Evolutionary conservation across 352 stramenopile genomes (phyloP).

Genomic region (Phytopythium boreale): DNA sequence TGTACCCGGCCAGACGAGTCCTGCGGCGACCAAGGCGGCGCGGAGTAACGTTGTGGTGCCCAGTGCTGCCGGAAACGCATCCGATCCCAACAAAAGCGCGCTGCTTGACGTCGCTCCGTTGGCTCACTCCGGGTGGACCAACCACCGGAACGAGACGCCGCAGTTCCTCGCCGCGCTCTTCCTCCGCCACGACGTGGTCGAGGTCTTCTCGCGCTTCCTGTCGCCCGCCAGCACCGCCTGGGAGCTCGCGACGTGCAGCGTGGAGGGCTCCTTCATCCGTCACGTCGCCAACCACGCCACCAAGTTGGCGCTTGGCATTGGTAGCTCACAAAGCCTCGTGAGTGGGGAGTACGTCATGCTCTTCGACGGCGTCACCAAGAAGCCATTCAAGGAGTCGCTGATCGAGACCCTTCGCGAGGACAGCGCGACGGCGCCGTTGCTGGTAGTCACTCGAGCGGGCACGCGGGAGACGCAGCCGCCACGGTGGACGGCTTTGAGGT

Average conservation of each 20-base stretch:
- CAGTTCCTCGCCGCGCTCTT: constrained; percentile 62
- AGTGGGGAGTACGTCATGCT: constrained; percentile 67
- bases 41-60: constrained; percentile 14
- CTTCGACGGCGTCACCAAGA: constrained; percentile 55
- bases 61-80: not conserved
- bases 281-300: constrained; percentile 47
- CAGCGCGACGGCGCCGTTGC: constrained; percentile 47
- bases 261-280: constrained; percentile 68
- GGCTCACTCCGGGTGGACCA: constrained; percentile 49
- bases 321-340: constrained; percentile 18
- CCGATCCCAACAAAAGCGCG: not conserved
- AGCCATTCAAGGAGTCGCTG: constrained; percentile 69
- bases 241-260: constrained; percentile 61
- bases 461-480: constrained; percentile 13
- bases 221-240: constrained; percentile 36
- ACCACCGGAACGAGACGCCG: constrained; percentile 62
- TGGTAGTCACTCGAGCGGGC: constrained; percentile 42
- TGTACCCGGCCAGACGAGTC: not conserved
- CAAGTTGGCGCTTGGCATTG: constrained; percentile 23
- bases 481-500: not conserved
- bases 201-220: constrained; percentile 31
- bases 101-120: constrained; percentile 22
- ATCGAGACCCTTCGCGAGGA: constrained; percentile 73
- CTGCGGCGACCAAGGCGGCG: not conserved
- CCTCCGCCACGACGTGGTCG: constrained; percentile 42